phyloP scores from a whole-genome alignment of 371 early-diverging fungal species.

The Apophysomyces elegans region DNA sequence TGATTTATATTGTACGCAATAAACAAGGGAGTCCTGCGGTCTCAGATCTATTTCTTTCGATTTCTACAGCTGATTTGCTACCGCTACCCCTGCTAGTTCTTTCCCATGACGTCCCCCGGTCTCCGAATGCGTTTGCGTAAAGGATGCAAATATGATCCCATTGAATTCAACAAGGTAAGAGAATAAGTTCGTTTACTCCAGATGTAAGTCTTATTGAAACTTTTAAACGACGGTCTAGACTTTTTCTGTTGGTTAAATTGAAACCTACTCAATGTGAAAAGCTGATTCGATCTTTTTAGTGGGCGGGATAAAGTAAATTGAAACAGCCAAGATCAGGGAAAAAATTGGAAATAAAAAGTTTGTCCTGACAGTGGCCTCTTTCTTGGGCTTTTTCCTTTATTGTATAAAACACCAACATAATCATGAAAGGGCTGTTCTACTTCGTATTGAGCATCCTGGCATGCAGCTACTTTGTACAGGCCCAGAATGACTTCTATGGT shows the following conservation, averaged over 20 bases:
- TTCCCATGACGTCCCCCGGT: too few species aligned
- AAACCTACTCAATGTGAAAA: constrained; percentile 2
- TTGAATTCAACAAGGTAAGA: too few species aligned
- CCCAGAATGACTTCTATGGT: constrained; percentile 45
- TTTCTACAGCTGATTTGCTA: too few species aligned
- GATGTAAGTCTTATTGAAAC: too few species aligned
- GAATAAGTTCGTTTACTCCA: too few species aligned
- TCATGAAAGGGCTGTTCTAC: background rate
- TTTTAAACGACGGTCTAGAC: background rate
- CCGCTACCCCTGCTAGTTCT: too few species aligned
- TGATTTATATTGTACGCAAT: too few species aligned
- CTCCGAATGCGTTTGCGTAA: too few species aligned
- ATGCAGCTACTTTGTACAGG: background rate
- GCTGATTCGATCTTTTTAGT: background rate
- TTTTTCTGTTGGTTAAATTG: background rate
- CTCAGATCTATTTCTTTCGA: too few species aligned
- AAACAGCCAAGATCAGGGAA: background rate
- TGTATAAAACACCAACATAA: background rate
- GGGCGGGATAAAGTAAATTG: background rate
- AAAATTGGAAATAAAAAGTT: background rate
- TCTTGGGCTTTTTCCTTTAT: background rate
- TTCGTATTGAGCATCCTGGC: background rate
- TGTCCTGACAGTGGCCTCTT: background rate
- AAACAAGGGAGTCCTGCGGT: too few species aligned
- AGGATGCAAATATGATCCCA: too few species aligned